These are phyloP conservation scores for Cymbopogon citratus DNA, from an alignment of 176 grass and related monocot species.

Conservation along the genomic window DNA sequence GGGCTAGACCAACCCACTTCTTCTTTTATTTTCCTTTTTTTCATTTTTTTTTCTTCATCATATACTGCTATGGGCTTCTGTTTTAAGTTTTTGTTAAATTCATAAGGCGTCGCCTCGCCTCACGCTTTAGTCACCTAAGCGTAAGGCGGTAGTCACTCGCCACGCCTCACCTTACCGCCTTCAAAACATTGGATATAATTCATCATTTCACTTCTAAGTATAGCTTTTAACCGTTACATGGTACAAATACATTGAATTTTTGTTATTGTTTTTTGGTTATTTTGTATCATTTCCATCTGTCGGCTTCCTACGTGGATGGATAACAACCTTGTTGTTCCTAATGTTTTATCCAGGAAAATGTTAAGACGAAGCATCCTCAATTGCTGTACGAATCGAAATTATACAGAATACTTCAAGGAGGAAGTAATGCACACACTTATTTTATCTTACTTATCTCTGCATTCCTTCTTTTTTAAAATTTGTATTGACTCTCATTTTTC, in stretches of 20 bases:
- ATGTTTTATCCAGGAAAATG: constrained; percentile 60
- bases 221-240: not conserved
- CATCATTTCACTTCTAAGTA: not conserved
- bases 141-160: too few species aligned
- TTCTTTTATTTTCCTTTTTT: too few species aligned
- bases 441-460: not conserved
- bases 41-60: too few species aligned
- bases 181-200: not conserved
- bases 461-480: not conserved
- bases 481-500: not conserved
- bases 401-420: constrained; percentile 83
- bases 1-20: too few species aligned
- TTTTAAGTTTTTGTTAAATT: too few species aligned
- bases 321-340: not conserved
- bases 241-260: not conserved
- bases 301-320: not conserved
- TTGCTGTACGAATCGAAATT: constrained; percentile 73
- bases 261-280: not conserved
- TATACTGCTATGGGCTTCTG: too few species aligned
- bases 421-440: constrained; percentile 49
- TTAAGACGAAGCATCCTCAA: constrained; percentile 81
- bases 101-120: too few species aligned
- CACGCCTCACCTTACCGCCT: too few species aligned
- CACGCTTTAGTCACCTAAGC: too few species aligned
- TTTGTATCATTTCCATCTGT: constrained; percentile 1